These are phyloP conservation scores for Grigorovia jiainica DNA, from an alignment of 805 yeast genomes.

Conservation along the genomic window DNA sequence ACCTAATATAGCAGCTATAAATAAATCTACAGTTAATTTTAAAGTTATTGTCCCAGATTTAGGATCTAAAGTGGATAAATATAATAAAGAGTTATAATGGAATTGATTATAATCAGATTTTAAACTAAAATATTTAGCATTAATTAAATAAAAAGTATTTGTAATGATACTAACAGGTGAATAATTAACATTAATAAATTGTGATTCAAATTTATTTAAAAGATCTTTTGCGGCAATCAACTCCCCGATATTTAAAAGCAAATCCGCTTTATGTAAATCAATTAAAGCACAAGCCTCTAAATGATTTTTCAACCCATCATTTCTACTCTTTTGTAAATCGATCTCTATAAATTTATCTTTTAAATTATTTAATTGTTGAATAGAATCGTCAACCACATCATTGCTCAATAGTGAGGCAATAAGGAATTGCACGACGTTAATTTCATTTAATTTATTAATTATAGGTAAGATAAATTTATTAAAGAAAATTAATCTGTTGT, in stretches of 20 bases:
- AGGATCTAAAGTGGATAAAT: conserved; percentile 62
- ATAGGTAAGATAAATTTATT: conserved; percentile 61
- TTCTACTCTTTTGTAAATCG: conserved; percentile 28
- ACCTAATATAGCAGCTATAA: conserved; percentile 82
- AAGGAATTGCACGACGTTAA: conserved; percentile 69
- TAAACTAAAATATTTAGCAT: conserved; percentile 63
- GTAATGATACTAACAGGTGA: conserved; percentile 51
- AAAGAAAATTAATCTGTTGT: conserved; percentile 57
- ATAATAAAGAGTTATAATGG: conserved; percentile 74
- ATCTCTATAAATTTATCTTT: conserved; percentile 37
- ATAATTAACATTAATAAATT: conserved; percentile 46
- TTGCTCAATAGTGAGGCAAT: conserved; percentile 42
- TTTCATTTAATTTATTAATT: conserved; percentile 62
- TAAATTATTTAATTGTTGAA: conserved; percentile 38
- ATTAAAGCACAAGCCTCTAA: conserved; percentile 39
- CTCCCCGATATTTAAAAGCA: conserved; percentile 46
- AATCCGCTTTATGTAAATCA: conserved; percentile 66
- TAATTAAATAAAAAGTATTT: conserved; percentile 75
- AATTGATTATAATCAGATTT: conserved; percentile 72
- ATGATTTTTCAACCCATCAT: conserved; percentile 31
- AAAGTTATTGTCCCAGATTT: conserved; percentile 14
- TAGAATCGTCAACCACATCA: conserved; percentile 37
- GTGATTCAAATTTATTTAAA: conserved; percentile 47
- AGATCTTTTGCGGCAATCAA: conserved; percentile 55
- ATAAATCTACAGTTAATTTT: conserved; percentile 60